These are phyloP conservation scores for Yamadazyma aaseri DNA, from an alignment of 1,139 yeast genomes.

Conservation along the genomic window DNA sequence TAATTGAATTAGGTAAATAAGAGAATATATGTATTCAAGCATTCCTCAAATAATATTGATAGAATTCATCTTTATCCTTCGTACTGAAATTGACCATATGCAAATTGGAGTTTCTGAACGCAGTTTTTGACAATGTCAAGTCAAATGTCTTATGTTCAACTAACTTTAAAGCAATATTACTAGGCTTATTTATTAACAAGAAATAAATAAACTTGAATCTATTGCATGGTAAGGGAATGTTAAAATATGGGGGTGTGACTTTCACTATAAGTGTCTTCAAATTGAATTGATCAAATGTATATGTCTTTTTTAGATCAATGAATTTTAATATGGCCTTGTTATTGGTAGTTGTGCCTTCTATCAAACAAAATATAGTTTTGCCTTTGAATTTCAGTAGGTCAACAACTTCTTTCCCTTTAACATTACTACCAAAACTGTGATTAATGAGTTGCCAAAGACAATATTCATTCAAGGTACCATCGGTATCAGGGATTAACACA, in stretches of 20 bases:
- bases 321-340: constrained; percentile 60
- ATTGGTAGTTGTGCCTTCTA: constrained; percentile 73
- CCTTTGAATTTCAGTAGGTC: constrained; percentile 23
- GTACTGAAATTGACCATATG: constrained; percentile 28
- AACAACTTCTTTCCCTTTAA: constrained; percentile 17
- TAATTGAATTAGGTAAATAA: too few species aligned
- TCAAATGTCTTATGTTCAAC: constrained; percentile 22
- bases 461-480: constrained; percentile 36
- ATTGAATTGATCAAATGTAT: constrained; percentile 20
- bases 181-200: constrained; percentile 24
- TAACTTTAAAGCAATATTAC: constrained; percentile 25
- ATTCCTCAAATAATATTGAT: constrained; percentile 28
- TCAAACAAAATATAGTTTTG: constrained; percentile 47
- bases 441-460: constrained; percentile 34
- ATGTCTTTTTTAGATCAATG: constrained; percentile 17
- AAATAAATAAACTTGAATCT: constrained; percentile 22
- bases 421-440: constrained; percentile 26
- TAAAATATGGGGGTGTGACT: constrained; percentile 33
- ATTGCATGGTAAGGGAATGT: constrained; percentile 33
- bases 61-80: constrained; percentile 31
- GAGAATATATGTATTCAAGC: constrained; percentile 2
- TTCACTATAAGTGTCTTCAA: constrained; percentile 47
- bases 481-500: constrained; percentile 44
- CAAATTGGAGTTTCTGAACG: constrained; percentile 32
- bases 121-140: constrained; percentile 11